A percentile compares a stretch with the other conserved stretches of the same genome.
Conservation (phyloP, 2,329 filamentous ascomycete genomes). For the Colletotrichum higginsianum region DNA sequence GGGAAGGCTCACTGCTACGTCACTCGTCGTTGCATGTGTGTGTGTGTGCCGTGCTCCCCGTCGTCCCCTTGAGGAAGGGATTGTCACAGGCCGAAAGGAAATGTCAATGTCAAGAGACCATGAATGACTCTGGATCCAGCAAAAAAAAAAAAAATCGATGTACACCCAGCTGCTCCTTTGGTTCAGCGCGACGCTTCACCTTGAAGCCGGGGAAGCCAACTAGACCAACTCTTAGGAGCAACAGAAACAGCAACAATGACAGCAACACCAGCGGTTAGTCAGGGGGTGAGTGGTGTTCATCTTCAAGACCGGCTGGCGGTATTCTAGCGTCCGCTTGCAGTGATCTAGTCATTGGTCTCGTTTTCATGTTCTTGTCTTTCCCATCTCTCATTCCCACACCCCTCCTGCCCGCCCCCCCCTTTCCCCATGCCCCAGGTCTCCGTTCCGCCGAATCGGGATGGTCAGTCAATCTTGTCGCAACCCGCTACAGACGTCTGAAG, state of each 20-base stretch:
- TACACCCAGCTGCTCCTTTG: conserved; percentile 25
- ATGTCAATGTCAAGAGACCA: not conserved
- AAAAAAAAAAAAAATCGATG: not conserved
- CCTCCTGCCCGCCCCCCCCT: not conserved
- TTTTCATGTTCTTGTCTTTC: too few species aligned
- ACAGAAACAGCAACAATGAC: not conserved
- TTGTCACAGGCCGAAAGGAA: conserved; percentile 39
- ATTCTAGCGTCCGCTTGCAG: conserved; percentile 31
- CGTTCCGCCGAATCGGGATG: conserved; percentile 44
- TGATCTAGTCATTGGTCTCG: not conserved
- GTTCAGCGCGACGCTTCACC: conserved; percentile 27
- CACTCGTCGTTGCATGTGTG: conserved; percentile 3
- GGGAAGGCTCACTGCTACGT: conserved; percentile 13
- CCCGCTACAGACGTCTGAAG: conserved; percentile 40
- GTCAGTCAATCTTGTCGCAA: conserved; percentile 28
- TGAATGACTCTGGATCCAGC: conserved; percentile 18
- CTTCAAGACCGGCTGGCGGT: not conserved
- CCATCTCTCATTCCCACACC: not conserved
- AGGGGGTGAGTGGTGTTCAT: not conserved
- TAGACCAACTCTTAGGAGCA: not conserved
- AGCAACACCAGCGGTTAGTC: conserved; percentile 2
- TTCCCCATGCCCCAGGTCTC: conserved; percentile 11
- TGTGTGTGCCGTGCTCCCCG: too few species aligned
- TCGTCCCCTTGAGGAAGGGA: not conserved
- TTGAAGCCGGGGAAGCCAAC: not conserved